These are phyloP conservation scores for Penicillium sp. DNA, from an alignment of 2,329 filamentous ascomycete genomes.

Conservation along the genomic window DNA sequence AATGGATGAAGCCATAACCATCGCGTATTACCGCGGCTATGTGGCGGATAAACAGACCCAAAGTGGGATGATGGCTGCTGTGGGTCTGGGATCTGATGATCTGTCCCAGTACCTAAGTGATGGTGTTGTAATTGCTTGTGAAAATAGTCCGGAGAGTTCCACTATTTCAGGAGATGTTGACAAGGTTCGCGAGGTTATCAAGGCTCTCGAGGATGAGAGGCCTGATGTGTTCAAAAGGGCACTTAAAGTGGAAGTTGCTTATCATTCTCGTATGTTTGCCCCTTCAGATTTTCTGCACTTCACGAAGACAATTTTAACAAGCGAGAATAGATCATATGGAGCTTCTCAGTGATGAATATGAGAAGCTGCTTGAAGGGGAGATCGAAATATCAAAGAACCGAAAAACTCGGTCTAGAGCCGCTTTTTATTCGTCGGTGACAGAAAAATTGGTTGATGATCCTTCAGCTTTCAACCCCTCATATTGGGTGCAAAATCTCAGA, in stretches of 20 bases:
- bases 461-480: slow-evolving; percentile 8
- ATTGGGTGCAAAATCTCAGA: slow-evolving; percentile 28
- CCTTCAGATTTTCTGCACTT: no score
- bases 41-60: not conserved
- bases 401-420: no score
- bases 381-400: no score
- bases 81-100: slow-evolving; percentile 9
- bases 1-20: slow-evolving; percentile 9
- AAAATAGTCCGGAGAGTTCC: slow-evolving; percentile 19
- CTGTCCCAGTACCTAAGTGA: slow-evolving; percentile 4
- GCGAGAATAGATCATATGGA: slow-evolving; percentile 3
- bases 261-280: slow-evolving; percentile 18
- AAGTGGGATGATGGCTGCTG: slow-evolving; percentile 11
- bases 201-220: not conserved
- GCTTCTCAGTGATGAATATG: not conserved
- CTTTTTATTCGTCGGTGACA: slow-evolving; percentile 9
- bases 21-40: slow-evolving; percentile 20
- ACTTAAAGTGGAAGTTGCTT: slow-evolving; percentile 15
- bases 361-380: no score
- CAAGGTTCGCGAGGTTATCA: not conserved
- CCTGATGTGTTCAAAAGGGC: slow-evolving; percentile 10
- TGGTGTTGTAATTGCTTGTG: slow-evolving; percentile 19
- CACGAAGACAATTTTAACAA: not conserved
- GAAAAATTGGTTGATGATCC: not conserved
- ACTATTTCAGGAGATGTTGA: slow-evolving; percentile 19